Conservation (phyloP, 2,329 filamentous ascomycete genomes). For the Phialocephala sp. region DNA sequence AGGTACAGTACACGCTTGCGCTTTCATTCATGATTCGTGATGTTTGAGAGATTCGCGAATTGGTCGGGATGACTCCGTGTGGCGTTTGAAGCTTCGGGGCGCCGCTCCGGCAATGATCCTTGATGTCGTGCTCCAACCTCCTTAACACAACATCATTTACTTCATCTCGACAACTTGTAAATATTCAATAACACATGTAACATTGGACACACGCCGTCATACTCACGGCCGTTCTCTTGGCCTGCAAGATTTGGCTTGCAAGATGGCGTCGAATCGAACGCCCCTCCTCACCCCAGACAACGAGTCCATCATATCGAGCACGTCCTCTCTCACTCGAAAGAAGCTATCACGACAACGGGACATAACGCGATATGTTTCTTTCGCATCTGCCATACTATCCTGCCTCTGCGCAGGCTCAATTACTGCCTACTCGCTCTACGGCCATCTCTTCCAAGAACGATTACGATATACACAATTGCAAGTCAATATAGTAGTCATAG, state of each 20-base stretch:
- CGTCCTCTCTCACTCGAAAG: conserved; percentile 27
- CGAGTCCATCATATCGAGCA: conserved; percentile 30
- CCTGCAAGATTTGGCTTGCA: conserved; percentile 2
- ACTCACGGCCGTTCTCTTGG: conserved; percentile 1
- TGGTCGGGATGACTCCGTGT: not conserved
- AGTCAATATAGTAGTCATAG: conserved; percentile 88
- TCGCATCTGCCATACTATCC: conserved; percentile 59
- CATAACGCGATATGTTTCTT: conserved; percentile 50
- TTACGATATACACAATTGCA: conserved; percentile 90
- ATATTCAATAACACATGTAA: not conserved
- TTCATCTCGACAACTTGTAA: not conserved
- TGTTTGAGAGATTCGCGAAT: not conserved
- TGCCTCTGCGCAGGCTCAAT: conserved; percentile 87
- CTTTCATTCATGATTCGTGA: not conserved
- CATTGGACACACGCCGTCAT: not conserved
- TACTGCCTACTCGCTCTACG: conserved; percentile 93
- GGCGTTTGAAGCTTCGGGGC: not conserved
- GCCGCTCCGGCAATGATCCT: not conserved
- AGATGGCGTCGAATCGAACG: conserved; percentile 34
- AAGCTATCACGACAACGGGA: conserved; percentile 32
- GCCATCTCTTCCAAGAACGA: conserved; percentile 83
- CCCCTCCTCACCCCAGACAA: conserved; percentile 34
- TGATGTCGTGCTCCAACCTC: conserved; percentile 5
- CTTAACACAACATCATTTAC: not conserved
- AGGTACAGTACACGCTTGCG: not conserved